Evolutionary conservation across 2,329 filamentous ascomycete genomes (phyloP), one percentile per base, ranked within the genome.

Genomic region (Botrytis squamosa): DNA sequence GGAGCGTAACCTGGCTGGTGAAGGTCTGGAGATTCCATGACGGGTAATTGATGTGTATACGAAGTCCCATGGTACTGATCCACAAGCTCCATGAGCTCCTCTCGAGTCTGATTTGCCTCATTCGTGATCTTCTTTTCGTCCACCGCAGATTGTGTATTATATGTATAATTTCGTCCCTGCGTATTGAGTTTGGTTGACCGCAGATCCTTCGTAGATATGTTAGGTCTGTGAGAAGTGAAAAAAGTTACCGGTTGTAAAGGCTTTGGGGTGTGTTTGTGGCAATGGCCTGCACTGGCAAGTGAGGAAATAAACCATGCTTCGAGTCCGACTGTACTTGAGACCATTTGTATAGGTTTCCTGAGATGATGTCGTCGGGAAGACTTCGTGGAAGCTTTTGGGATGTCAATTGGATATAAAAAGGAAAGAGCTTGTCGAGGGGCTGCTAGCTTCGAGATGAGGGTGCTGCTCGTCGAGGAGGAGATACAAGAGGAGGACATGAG

Each of bases 401-500:
- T 57, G 18, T 78, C 77, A 60, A 70, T 38, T 63, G 80, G 79
- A 73, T 80, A 81, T 70, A 82, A 64, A 69, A 82, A 81, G 49
- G 77, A 75, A 52, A 82, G 78, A 36, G 77, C 70, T 33, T 78
- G 80, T 76, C 80, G 81, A 77, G 80, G 77, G 76, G 80, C 80
- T 83, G 80, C 80, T 83, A 84, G 81, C 82, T 84, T 84, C 76
- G 84, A 83, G 82, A 83, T 81, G 81, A 84, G 81, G 81, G 84
- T 83, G 83, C 83, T 83, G 82, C 83, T 81, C 77, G 77, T 80
- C 77, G 80, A 84, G 85, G 86, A 84, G 82, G 86, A 84, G 83
- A 84, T 84, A 83, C 85, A 85, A 84, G 87, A 82, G 84, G 86
- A 84, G 87, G 87, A 89, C 89, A 91, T 91, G 88, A 87, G 87